A percentile compares a stretch with the other conserved stretches of the same genome.
phyloP scores from a whole-genome alignment of 129 eudicot genomes.

The Pittosporum tobira region DNA sequence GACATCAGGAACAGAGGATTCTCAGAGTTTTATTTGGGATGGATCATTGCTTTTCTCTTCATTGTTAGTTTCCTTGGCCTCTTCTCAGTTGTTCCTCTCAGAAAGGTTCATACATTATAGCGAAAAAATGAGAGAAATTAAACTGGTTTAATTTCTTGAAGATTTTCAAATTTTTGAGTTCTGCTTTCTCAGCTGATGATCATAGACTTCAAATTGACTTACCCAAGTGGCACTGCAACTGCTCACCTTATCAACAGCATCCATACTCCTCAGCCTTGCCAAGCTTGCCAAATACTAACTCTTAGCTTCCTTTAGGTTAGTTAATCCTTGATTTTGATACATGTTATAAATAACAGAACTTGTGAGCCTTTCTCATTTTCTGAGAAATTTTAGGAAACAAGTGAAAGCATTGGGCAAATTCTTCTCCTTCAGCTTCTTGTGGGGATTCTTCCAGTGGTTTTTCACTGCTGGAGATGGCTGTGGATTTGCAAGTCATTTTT shows the following conservation, averaged over 20 bases:
- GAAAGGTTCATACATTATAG: conserved; percentile 41
- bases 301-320: background rate
- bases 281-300: conserved; percentile 54
- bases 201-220: conserved; percentile 72
- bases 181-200: conserved; percentile 94
- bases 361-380: background rate
- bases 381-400: conserved; percentile 52
- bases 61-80: conserved; percentile 58
- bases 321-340: background rate
- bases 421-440: too few relatives aligned
- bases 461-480: too few relatives aligned
- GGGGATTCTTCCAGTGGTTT: too few relatives aligned
- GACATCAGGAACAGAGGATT: background rate
- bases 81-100: conserved; percentile 48
- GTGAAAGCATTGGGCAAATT: conserved; percentile 68
- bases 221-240: conserved; percentile 95
- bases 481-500: too few relatives aligned
- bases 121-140: too few relatives aligned
- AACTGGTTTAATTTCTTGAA: too few relatives aligned
- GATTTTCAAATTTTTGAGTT: too few relatives aligned
- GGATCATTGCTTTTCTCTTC: conserved; percentile 59
- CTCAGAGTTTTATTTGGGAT: conserved; percentile 7
- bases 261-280: conserved; percentile 90
- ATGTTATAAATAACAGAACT: background rate
- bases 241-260: too few relatives aligned